These are phyloP conservation scores for Colletotrichum graminicola DNA, from an alignment of 2,329 filamentous ascomycete species.

Conservation along the genomic window DNA sequence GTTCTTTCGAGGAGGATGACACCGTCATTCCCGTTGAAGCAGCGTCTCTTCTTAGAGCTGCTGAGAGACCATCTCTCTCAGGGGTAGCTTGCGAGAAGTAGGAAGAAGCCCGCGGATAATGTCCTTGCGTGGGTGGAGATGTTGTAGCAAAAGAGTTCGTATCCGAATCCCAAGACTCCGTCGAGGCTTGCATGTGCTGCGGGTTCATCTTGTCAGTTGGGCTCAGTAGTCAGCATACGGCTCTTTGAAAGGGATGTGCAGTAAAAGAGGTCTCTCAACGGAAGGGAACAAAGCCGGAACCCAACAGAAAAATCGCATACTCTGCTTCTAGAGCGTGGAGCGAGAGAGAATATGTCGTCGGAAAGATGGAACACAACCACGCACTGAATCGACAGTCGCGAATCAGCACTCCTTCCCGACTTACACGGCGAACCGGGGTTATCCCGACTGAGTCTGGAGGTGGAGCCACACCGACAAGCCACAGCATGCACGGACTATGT, in stretches of 20 bases:
- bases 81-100: slow-evolving; percentile 43
- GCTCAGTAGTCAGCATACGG: neutral
- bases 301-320: neutral
- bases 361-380: neutral
- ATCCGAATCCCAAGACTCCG: neutral
- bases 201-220: neutral
- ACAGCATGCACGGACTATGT: slow-evolving; percentile 17
- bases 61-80: slow-evolving; percentile 20
- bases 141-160: neutral
- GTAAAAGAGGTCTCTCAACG: neutral
- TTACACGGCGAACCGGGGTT: slow-evolving; percentile 36
- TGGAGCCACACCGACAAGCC: slow-evolving; percentile 27
- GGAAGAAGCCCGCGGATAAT: slow-evolving; percentile 9
- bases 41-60: neutral
- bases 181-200: neutral
- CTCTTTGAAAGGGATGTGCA: neutral
- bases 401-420: slow-evolving; percentile 27
- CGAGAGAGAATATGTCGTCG: neutral
- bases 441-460: neutral
- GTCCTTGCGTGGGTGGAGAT: neutral
- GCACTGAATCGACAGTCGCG: neutral
- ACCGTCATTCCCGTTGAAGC: neutral
- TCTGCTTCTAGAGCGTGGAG: accelerated
- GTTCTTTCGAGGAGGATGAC: neutral
- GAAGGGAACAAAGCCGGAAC: too few relatives aligned